Percentiles rank a stretch among this genome's conserved stretches.
These are phyloP conservation scores for Lipomyces kockii DNA, from an alignment of 805 yeast genomes.

Conservation along the genomic window DNA sequence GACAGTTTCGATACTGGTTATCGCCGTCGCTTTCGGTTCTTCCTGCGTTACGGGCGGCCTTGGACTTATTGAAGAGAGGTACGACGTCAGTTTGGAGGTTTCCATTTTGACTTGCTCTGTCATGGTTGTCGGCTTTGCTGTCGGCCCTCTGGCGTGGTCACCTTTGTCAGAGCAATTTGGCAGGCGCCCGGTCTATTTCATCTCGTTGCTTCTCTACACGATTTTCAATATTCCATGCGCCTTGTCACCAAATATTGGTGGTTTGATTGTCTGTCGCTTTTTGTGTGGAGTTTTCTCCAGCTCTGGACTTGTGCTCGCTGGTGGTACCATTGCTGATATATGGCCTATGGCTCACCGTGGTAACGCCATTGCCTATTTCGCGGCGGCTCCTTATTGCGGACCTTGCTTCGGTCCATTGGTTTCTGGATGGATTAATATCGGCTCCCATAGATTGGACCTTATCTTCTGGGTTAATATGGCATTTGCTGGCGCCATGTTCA, in stretches of 20 bases:
- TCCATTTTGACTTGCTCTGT: constrained; percentile 78
- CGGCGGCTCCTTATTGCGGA: constrained; percentile 91
- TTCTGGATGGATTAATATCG: constrained; percentile 80
- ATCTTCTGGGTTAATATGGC: constrained; percentile 93
- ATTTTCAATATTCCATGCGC: constrained; percentile 89
- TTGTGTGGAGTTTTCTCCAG: constrained; percentile 85
- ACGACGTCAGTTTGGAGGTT: constrained; percentile 74
- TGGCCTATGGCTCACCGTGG: constrained; percentile 83
- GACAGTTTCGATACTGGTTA: constrained; percentile 69
- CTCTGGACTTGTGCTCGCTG: constrained; percentile 82
- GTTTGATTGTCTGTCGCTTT: constrained; percentile 80
- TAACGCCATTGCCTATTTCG: constrained; percentile 86
- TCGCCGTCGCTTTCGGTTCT: constrained; percentile 91
- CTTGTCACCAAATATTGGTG: constrained; percentile 77
- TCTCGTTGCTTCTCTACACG: constrained; percentile 73
- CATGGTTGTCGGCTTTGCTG: constrained; percentile 86
- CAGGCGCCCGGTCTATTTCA: constrained; percentile 78
- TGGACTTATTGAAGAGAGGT: constrained; percentile 65
- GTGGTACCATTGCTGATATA: constrained; percentile 90
- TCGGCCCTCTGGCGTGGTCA: constrained; percentile 89
- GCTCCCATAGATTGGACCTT: constrained; percentile 64
- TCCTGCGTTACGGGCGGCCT: constrained; percentile 89
- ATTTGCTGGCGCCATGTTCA: constrained; percentile 84
- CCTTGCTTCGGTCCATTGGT: constrained; percentile 90
- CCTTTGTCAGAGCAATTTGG: constrained; percentile 87